Evolutionary conservation across 78 protist species (phyloP), one percentile per base, ranked within the genome.

Genomic region (Dictyostelium intermedium): DNA sequence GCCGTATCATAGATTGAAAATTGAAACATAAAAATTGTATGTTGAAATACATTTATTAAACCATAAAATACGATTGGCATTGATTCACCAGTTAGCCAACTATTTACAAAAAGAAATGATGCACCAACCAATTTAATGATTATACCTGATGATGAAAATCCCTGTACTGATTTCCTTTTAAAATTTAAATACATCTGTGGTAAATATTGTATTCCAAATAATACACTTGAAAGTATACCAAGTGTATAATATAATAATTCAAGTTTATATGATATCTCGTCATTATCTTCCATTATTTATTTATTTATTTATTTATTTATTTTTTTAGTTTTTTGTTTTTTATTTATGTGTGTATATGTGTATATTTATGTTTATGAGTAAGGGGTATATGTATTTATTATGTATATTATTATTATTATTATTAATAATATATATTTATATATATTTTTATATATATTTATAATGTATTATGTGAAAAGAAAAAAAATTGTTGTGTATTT

Each of bases 161-260:
- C 94, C 27, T 80, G 86, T 3, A 63, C 81, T 27, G 94, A 89
- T 27, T 47, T 43, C 53, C 94, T 89, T 25, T 34, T 11, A 41
- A 79, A 89, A 35, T 89, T 89, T 78, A 89, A 35, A 45, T 80
- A 69, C 94, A 89, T 89, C 30, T 89, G 94, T 3, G 94, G 94
- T 47, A 89, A 13, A 70, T 89, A 89, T 70, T 89, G 94, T 7
- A 89, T 14, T 3, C 81, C 94, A 69, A 89, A 89, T 3, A 79
- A 63, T 37, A 60, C 43, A 37, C 86, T 76, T 4, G 94, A 78
- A 18, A 89, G 14, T 13, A 89, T 66, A 39, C 94, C 94, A 20
- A 89, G 66, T n/a, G 60, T 43, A 50, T 73, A 39, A 76, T 86
- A 86, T 34, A 85, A 34, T 34, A 72, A 13, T n/a, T 69, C 80